Evolutionary conservation across 225 moss, liverwort and hornwort genomes (phyloP), one percentile per base, ranked within the genome.

Genomic region (Ulota crispa): DNA sequence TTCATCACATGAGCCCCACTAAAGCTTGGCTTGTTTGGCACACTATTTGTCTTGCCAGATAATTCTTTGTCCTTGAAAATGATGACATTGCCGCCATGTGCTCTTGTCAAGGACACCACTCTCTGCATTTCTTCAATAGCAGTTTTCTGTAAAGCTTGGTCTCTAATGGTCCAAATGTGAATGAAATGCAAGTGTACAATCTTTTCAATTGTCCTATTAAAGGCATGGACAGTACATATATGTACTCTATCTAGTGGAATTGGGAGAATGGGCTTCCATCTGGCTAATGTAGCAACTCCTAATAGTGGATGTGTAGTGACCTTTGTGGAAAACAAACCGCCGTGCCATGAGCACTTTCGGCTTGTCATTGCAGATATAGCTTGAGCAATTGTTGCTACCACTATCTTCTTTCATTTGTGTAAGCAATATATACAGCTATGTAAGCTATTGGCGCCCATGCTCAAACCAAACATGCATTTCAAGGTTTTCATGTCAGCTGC

Each of bases 231-330:
- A 6, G 67, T 68, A 26, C 26, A 68, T 0, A 68, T 13, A 8
- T 68, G 26, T 8, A 26, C 27, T 11, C 27, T 14, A 0, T 68
- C 4, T 15, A 26, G 3, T 0, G 43, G 26, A 4, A 68, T 68
- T 0, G 3, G 2, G 0, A 43, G 8, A 4, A 68, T 68, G 1
- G 26, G 68, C n/a, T 68, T 68, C 43, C 43, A 68, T 43, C 26
- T 15, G 0, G 15, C 26, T 4, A 26, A 4, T 3, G 4, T 43
- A 3, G 15, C 42, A 3, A 1, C 4, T 0, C 41, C 4, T 3
- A 3, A 0, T 7, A 7, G n/a, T 3, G 43, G 43, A 0, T 42
- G 0, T 13, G 26, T 4, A 14, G 20, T 0, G 1, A 24, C 5
- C 12, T 68, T 68, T 1, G 14, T 43, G 1, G 42, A 42, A 3